Base-by-base conservation (phyloP, 352 stramenopile species). In the Phytophthora sp. region DNA sequence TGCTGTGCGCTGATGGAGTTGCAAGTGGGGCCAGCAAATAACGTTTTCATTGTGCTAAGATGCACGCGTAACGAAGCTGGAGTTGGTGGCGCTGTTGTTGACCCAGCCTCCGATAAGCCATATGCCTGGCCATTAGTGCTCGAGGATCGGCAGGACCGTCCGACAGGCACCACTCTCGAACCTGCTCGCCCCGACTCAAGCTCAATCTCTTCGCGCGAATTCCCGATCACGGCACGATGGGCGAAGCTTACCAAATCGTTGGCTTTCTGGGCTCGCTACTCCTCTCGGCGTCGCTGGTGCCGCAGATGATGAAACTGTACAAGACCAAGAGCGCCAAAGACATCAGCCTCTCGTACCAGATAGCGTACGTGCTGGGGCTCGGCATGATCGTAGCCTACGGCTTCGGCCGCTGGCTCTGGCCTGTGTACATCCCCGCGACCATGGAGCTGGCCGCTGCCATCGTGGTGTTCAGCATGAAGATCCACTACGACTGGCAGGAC, bases 271-370 rank as follows among this genome's bases (percentile, higher is more conserved):
- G 77, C 27, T 84, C 75, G 1, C 53, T 84, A 51, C 57, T 87
- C 13, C 62, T 87, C 48, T 59, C 74, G 1, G 62, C 55, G 20
- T 72, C 69, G 17, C 62, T 87, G 27, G 60, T 87, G 44, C 74
- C 74, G 32, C 74, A 87, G 51, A 68, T 79, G 42, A 37, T 59
- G 61, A 87, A 84, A 52, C 48, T 84, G 27, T 83, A 79, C 54
- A 62, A 64, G 49, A 82, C 72, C 61, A 87, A 87, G 61, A 84
- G 72, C 61, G 77, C 77, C 27, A 73, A 69, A 35, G 72, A 87
- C 54, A 76, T 82, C 44, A 83, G 72, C 43, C 62, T 77, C 27
- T 62, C 61, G 32, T 83, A 83, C 61, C 66, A 81, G 42, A 49
- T 69, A 38, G 49, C 77, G 54, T 87, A 81, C 54, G 54, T 78